Evolutionary conservation across 2,329 filamentous ascomycete species (phyloP).

Genomic region (Tolypocladium sp.): DNA sequence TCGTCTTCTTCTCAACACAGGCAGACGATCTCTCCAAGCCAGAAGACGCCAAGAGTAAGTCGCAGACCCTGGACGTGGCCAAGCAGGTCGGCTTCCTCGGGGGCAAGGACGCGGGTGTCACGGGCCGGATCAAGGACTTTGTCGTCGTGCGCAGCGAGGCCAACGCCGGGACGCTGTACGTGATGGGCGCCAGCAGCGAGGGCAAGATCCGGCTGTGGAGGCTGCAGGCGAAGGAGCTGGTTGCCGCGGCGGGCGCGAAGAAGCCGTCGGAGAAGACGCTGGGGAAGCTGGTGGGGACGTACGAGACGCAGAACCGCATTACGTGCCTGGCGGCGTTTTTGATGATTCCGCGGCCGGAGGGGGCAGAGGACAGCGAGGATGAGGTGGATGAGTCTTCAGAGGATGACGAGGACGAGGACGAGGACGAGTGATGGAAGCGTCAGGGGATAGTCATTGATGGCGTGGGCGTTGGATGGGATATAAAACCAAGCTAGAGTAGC

Average conservation of each 20-base stretch:
- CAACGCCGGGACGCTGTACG: constrained; percentile 33
- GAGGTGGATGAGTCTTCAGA: constrained; percentile 34
- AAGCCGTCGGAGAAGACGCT: constrained; percentile 25
- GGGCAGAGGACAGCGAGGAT: constrained; percentile 49
- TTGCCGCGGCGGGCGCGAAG: constrained; percentile 15
- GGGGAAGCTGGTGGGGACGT: constrained; percentile 63
- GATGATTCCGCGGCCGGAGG: constrained; percentile 63
- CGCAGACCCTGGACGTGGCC: constrained; percentile 41
- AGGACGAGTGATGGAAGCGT: background rate
- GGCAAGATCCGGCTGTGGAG: constrained; percentile 76
- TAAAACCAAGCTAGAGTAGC: background rate
- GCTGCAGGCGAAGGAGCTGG: constrained; percentile 36
- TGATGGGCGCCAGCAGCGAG: constrained; percentile 76
- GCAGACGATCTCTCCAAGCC: constrained; percentile 31
- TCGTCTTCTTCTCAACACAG: constrained; percentile 73
- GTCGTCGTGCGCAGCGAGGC: constrained; percentile 44
- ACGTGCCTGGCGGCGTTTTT: constrained; percentile 82
- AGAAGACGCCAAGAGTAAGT: constrained; percentile 22
- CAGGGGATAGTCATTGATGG: background rate
- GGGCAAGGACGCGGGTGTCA: constrained; percentile 58
- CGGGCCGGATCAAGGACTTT: constrained; percentile 82
- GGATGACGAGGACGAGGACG: constrained; percentile 20
- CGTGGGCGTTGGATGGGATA: background rate
- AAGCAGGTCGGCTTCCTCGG: constrained; percentile 69
- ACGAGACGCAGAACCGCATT: constrained; percentile 80